Evolutionary conservation across 306 rosid species (phyloP).

Genomic region (Lathyrus tuberosus): DNA sequence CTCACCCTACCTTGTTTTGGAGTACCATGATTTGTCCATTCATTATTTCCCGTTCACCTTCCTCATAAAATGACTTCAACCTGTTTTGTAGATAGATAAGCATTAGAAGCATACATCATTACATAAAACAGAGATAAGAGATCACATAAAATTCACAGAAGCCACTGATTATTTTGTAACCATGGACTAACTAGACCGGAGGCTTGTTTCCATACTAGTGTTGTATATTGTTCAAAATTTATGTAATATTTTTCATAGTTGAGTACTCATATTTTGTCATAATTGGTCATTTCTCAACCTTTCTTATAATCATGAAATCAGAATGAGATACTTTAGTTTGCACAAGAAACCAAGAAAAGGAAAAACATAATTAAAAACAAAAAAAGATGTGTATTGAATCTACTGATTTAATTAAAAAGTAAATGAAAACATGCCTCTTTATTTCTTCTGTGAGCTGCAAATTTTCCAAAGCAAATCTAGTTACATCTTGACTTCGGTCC

Average conservation of each 20-base stretch:
- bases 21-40: constrained; percentile 73
- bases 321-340: constrained; percentile 10
- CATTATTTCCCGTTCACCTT: constrained; percentile 82
- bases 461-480: constrained; percentile 99
- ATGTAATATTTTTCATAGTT: no score
- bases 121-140: not conserved
- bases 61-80: constrained; percentile 87
- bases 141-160: constrained; percentile 4
- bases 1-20: constrained; percentile 75
- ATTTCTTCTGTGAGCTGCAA: constrained; percentile 93
- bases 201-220: no score
- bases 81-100: constrained; percentile 47
- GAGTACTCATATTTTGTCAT: constrained; percentile 8
- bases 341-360: not conserved
- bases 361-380: constrained; percentile 6
- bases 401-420: constrained; percentile 19
- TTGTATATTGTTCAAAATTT: no score
- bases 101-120: constrained; percentile 19
- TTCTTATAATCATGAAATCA: constrained; percentile 20
- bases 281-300: constrained; percentile 5
- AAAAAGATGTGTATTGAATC: constrained; percentile 19
- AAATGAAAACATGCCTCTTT: constrained; percentile 60
- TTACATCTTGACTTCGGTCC: constrained; percentile 90
- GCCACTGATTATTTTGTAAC: no score
- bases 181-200: no score